phyloP scores from a whole-genome alignment of 805 yeast species.

The Groenewaldozyma tartarivorans region DNA sequence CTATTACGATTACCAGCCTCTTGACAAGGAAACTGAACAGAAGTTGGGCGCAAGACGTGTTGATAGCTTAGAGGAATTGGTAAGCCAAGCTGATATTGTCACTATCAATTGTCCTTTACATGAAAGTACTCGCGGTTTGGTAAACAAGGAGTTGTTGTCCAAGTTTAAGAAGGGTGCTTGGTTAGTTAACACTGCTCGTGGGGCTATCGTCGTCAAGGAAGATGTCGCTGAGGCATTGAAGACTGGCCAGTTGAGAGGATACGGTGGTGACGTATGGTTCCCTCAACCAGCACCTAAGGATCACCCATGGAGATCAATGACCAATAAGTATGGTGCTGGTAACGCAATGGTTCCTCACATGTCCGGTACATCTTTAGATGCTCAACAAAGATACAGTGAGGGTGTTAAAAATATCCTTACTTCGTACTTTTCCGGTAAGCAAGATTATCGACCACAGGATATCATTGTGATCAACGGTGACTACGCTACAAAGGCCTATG shows the following conservation, averaged over 20 bases:
- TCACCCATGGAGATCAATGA: slow-evolving; percentile 71
- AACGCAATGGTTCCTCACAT: slow-evolving; percentile 82
- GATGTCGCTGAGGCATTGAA: slow-evolving; percentile 68
- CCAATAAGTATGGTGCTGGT: slow-evolving; percentile 59
- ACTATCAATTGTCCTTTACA: slow-evolving; percentile 74
- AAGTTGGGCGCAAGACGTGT: slow-evolving; percentile 54
- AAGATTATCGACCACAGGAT: slow-evolving; percentile 68
- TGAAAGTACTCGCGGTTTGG: slow-evolving; percentile 55
- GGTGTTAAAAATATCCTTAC: slow-evolving; percentile 61
- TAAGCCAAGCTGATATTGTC: slow-evolving; percentile 58
- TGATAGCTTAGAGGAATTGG: slow-evolving; percentile 53
- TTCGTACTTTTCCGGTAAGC: slow-evolving; percentile 50
- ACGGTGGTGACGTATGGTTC: slow-evolving; percentile 81
- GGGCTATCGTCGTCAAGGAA: slow-evolving; percentile 64
- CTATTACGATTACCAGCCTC: slow-evolving; percentile 66
- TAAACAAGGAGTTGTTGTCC: slow-evolving; percentile 50
- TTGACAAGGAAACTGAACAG: slow-evolving; percentile 48
- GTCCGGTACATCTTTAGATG: slow-evolving; percentile 73
- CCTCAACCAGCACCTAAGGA: slow-evolving; percentile 74
- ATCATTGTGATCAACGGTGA: slow-evolving; percentile 61
- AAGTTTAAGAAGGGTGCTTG: slow-evolving; percentile 67
- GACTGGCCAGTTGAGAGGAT: slow-evolving; percentile 63
- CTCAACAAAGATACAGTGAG: slow-evolving; percentile 62
- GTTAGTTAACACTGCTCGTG: slow-evolving; percentile 73
- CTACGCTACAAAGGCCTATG: slow-evolving; percentile 68